Evolutionary conservation across 805 yeast species (phyloP), one percentile per base, ranked within the genome.

Genomic region (Metschnikowia lochheadii): DNA sequence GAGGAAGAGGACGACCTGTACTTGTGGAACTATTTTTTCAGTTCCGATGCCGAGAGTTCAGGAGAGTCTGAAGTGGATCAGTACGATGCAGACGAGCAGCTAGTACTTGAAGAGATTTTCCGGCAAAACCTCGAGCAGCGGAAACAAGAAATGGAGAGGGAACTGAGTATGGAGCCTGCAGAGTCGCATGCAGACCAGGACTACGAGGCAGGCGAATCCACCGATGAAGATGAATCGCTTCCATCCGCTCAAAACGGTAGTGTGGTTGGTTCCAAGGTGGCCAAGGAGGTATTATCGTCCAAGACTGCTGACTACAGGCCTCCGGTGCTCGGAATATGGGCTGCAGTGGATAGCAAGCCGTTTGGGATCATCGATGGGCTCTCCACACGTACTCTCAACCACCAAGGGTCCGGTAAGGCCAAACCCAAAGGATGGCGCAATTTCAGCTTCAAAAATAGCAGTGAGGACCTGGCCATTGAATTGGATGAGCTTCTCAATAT

Each of bases 331-430:
- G 98, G 97, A 0, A 85, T 96, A 2, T 92, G 97, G 95, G 83
- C 86, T 34, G 85, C 95, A 5, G 81, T 85, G 46, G 80, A 75
- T 41, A 81, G 81, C 46, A 84, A 89, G 60, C 97, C 96, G 1
- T 89, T 87, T 66, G 95, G 97, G 20, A 89, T 92, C 51, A 92
- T 92, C 62, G 98, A 92, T 65, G 99, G 99, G 5, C 77, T 89
- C 31, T 84, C 96, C 0, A 94, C 98, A 0, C 78, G 97, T 49
- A 85, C 96, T 1, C 72, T 92, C 55, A 72, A 81, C 55, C 53
- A 48, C 29, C 56, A 52, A 17, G 33, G 42, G 21, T 49, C 42
- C 32, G 45, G 49, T 41, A 49, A 50, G 36, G 56, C 58, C 2
- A 46, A 56, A 29, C 48, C 56, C 14, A 57, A 59, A 58, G 54